Conservation (phyloP, 345 rosid species). For the Hibiscus mutabilis region DNA sequence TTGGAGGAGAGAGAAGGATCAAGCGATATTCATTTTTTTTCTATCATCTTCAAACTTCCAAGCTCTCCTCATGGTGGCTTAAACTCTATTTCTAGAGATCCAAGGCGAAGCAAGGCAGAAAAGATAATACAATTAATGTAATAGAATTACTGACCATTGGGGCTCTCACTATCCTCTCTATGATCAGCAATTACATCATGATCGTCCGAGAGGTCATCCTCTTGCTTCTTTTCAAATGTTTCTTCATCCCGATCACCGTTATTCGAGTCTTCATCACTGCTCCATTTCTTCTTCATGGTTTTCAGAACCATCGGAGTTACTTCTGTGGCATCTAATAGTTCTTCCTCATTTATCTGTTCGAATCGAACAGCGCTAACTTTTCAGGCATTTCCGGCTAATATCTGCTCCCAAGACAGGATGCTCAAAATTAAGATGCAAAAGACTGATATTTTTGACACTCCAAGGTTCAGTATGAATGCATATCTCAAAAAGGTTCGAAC, state of each 20-base stretch:
- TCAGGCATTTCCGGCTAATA: constrained; percentile 93
- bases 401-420: constrained; percentile 32
- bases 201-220: constrained; percentile 20
- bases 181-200: constrained; percentile 24
- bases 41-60: too few relatives aligned
- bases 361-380: constrained; percentile 89
- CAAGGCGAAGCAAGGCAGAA: too few relatives aligned
- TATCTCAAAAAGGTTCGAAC: constrained; percentile 2
- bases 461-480: not conserved
- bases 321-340: constrained; percentile 45
- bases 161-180: constrained; percentile 27
- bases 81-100: too few relatives aligned
- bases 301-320: constrained; percentile 68
- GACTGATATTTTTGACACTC: not conserved
- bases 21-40: too few relatives aligned
- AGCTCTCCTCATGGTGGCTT: too few relatives aligned
- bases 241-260: constrained; percentile 27
- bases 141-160: constrained; percentile 14
- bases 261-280: constrained; percentile 46
- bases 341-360: constrained; percentile 55
- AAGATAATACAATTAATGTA: not conserved
- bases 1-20: too few relatives aligned
- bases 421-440: not conserved
- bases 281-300: constrained; percentile 68
- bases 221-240: constrained; percentile 26